Percentiles rank a stretch among this genome's conserved stretches.
Conservation (phyloP, 805 yeast genomes). For the Ogataea pini region DNA sequence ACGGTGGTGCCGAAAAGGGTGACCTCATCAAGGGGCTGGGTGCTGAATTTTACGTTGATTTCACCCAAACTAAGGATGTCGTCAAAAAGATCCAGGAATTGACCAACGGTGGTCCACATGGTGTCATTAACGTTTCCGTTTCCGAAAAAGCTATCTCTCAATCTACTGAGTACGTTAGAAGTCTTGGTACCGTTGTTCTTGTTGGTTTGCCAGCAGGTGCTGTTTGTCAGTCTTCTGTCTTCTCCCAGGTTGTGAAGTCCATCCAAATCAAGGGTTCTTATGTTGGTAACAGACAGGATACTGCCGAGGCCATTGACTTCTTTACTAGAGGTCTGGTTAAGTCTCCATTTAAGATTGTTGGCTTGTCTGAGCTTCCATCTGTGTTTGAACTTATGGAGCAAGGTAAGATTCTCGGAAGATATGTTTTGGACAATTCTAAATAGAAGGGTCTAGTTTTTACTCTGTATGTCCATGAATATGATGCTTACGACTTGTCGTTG, state of each 20-base stretch:
- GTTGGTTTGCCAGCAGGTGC: conserved; percentile 83
- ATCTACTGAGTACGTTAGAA: conserved; percentile 59
- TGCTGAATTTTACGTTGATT: conserved; percentile 64
- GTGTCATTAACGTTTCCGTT: conserved; percentile 65
- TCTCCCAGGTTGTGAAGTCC: conserved; percentile 72
- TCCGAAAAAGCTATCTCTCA: conserved; percentile 52
- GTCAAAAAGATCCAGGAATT: conserved; percentile 41
- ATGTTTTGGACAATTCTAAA: conserved; percentile 77
- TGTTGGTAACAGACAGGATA: conserved; percentile 88
- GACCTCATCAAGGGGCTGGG: conserved; percentile 54
- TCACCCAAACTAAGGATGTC: conserved; percentile 44
- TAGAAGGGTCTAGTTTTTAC: conserved; percentile 29
- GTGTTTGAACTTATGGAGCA: conserved; percentile 78
- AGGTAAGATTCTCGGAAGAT: conserved; percentile 86
- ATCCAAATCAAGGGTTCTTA: conserved; percentile 76
- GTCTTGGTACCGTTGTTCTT: conserved; percentile 60
- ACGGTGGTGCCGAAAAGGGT: conserved; percentile 72
- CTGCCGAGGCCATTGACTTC: conserved; percentile 75
- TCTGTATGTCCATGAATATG: background rate
- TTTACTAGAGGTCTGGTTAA: conserved; percentile 64
- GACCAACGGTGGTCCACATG: conserved; percentile 61
- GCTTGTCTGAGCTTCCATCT: conserved; percentile 66
- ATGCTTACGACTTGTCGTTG: background rate
- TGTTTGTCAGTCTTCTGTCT: conserved; percentile 65
- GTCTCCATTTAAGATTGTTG: conserved; percentile 70